Percentiles rank a stretch among this genome's conserved stretches.
Conservation (phyloP, 228 moss, liverwort and hornwort genomes). For the Sphagnum magellanicum region DNA sequence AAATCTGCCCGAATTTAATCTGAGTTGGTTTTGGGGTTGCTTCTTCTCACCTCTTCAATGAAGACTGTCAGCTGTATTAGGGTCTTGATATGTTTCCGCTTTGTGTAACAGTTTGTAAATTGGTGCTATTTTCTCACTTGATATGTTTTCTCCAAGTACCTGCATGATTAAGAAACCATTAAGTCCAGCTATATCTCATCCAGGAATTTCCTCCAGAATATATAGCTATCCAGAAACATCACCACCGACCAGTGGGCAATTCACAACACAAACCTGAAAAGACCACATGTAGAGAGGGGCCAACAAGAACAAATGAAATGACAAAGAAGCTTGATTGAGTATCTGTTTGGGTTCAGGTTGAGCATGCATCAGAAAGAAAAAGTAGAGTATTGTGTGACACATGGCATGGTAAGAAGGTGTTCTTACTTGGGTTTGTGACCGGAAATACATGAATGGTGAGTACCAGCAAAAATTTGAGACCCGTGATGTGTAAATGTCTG, state of each 20-base stretch:
- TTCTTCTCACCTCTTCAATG: not conserved
- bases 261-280: not conserved
- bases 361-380: no score
- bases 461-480: slow-evolving; percentile 83
- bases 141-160: slow-evolving; percentile 36
- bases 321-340: no score
- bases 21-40: not conserved
- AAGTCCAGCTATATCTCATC: not conserved
- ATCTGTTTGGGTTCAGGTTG: no score
- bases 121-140: slow-evolving; percentile 30
- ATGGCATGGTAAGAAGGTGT: no score
- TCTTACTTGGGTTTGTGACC: slow-evolving; percentile 81
- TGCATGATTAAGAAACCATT: slow-evolving; percentile 4
- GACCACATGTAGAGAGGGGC: slow-evolving; percentile 4
- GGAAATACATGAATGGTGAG: slow-evolving; percentile 92
- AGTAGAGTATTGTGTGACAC: no score
- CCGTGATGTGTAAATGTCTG: slow-evolving; percentile 86
- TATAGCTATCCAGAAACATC: not conserved
- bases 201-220: not conserved
- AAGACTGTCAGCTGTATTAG: no score
- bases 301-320: slow-evolving; percentile 4
- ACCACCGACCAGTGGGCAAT: slow-evolving; percentile 4
- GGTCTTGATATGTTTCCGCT: not conserved
- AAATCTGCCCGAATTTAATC: not conserved
- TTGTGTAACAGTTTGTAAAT: slow-evolving; percentile 27